Evolutionary conservation across 306 rosid species (phyloP), one percentile per base, ranked within the genome.

Genomic region (Cyamopsis tetragonoloba): DNA sequence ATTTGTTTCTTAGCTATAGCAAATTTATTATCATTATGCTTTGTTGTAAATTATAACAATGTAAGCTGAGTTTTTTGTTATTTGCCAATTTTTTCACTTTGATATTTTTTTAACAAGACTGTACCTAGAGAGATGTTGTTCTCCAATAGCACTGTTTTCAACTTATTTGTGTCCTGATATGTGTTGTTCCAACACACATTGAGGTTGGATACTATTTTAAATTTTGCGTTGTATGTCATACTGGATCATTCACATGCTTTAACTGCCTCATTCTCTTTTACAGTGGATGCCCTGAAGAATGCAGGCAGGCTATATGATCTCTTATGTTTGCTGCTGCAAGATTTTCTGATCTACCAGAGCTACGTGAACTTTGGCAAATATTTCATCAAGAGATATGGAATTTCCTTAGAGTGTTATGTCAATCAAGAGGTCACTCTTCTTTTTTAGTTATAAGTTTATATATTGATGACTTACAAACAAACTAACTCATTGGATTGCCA

Each of bases 251-350:
- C 30, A 66, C 19, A 14, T 46, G 14, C 56, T 65, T 56, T 41
- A 24, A 55, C 44, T 56, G n/a, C 44, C 35, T 20, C 43, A n/a
- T 31, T 66, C 59, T 64, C 55, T 62, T 61, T 64, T 77, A 28
- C 75, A 93, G 99, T 47, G 96, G 89, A 75, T 93, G 99, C 83
- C 99, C 97, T 3, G 96, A 93, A 84, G 95, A 93, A 41, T 87
- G 90, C 62, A 71, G 85, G 77, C 90, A 87, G 51, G 86, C 97
- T 77, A 79, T 88, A 68, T 80, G 97, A 3, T 86, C 95, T 60
- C 67, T 90, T 62, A 86, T 86, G 96, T 32, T 81, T 77, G 92
- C 97, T 3, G 97, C 99, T 13, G 97, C 99, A 43, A 77, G 96
- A 75, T 90, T 90, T 83, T 93, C 96, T 48, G 96, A 93, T 85